Evolutionary conservation across 164 flowering plant species (phyloP).

Genomic region (Chimonanthus salicifolius): DNA sequence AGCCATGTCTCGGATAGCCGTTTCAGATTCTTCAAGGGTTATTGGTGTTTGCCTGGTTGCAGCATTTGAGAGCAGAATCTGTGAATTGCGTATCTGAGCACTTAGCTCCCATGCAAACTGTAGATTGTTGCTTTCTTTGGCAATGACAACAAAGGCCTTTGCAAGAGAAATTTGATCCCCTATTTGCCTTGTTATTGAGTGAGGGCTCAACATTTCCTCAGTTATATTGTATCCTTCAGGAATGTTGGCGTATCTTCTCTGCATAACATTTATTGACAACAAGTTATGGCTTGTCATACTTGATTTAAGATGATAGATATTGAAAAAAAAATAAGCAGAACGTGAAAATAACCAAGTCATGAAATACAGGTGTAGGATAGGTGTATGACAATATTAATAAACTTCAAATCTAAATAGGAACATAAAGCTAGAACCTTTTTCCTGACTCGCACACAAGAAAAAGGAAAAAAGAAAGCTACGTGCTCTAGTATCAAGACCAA

Average conservation of each 20-base stretch:
- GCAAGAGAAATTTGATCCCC: conserved; percentile 79
- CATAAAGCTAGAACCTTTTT: no score
- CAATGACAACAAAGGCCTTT: conserved; percentile 68
- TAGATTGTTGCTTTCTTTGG: conserved; percentile 81
- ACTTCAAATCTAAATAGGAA: no score
- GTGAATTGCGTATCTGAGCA: conserved; percentile 81
- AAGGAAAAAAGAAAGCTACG: neutral
- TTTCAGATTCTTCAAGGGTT: conserved; percentile 55
- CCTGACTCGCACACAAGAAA: neutral
- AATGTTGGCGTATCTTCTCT: conserved; percentile 44
- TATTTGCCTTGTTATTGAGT: conserved; percentile 61
- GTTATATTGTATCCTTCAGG: conserved; percentile 63
- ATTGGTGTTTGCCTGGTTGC: conserved; percentile 60
- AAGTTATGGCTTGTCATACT: neutral
- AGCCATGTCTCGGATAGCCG: conserved; percentile 70
- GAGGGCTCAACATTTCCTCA: conserved; percentile 73
- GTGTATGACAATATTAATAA: no score
- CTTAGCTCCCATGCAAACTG: conserved; percentile 88
- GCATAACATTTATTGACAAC: conserved; percentile 10
- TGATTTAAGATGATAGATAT: no score
- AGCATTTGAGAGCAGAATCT: conserved; percentile 69
- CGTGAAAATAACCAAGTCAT: neutral
- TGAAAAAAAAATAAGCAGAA: neutral
- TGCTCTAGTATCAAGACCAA: neutral
- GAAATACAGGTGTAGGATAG: neutral